Conservation (phyloP, 768 basidiomycete species). For the Candolleomyces eurysporus region DNA sequence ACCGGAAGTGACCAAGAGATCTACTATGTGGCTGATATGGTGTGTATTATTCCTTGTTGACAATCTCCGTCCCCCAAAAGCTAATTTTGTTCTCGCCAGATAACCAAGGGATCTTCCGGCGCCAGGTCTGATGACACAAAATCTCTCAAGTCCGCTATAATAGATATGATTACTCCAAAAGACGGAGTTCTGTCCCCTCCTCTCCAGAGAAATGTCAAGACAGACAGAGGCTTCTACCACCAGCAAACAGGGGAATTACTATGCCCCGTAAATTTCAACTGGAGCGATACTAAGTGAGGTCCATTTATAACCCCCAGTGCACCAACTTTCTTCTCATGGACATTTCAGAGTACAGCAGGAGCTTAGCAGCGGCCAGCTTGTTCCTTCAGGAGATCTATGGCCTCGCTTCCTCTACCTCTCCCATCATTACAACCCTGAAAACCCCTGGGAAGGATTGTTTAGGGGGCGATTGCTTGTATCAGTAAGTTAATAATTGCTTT, state of each 20-base stretch:
- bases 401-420: background rate
- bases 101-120: constrained; percentile 12
- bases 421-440: background rate
- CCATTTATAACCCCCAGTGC: no score
- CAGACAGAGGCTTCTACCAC: constrained; percentile 11
- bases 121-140: constrained; percentile 11
- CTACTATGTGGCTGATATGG: constrained; percentile 14
- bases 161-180: constrained; percentile 16
- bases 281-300: background rate
- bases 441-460: constrained; percentile 1
- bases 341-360: background rate
- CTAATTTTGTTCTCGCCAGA: background rate
- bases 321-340: background rate
- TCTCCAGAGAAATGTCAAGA: constrained; percentile 12
- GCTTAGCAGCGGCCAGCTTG: background rate
- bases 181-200: constrained; percentile 7
- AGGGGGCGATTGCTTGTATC: background rate
- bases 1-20: constrained; percentile 14
- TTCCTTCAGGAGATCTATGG: background rate
- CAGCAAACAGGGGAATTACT: background rate
- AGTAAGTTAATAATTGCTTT: background rate
- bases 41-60: background rate
- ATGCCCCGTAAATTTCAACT: background rate
- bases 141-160: background rate
- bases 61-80: background rate